A percentile compares a stretch with the other conserved stretches of the same genome.
phyloP scores from a whole-genome alignment of 1,284 basidiomycete species.

The Malassezia vespertilionis region DNA sequence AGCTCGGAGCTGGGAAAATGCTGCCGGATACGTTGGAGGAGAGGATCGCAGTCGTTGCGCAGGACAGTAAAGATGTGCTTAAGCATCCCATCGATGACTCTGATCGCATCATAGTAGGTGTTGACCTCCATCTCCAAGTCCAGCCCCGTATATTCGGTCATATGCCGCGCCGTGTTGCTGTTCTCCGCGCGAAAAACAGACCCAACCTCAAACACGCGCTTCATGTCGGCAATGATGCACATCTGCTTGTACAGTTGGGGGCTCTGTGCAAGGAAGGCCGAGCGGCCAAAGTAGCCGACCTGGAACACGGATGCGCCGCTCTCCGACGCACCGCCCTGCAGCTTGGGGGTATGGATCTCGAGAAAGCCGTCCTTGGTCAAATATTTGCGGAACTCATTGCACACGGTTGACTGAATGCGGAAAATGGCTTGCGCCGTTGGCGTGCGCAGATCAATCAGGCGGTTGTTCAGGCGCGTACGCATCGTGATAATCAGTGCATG shows the following conservation, averaged over 20 bases:
- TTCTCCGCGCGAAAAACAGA: slow-evolving; percentile 45
- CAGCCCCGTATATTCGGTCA: slow-evolving; percentile 43
- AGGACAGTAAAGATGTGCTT: slow-evolving; percentile 36
- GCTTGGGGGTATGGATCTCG: slow-evolving; percentile 44
- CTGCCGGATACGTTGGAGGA: slow-evolving; percentile 27
- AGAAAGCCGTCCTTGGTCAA: slow-evolving; percentile 29
- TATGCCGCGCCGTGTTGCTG: slow-evolving; percentile 40
- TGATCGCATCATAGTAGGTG: slow-evolving; percentile 41
- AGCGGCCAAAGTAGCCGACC: slow-evolving; percentile 42
- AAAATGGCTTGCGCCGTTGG: slow-evolving; percentile 39
- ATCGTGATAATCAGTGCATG: slow-evolving; percentile 24
- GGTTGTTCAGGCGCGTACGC: slow-evolving; percentile 37
- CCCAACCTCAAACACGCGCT: slow-evolving; percentile 42
- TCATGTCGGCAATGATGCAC: slow-evolving; percentile 39
- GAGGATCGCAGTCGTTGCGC: slow-evolving; percentile 21
- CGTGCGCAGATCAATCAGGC: slow-evolving; percentile 38
- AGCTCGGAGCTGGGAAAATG: slow-evolving; percentile 34
- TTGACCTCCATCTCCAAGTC: slow-evolving; percentile 44
- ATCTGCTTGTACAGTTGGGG: slow-evolving; percentile 45
- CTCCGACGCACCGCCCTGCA: slow-evolving; percentile 41
- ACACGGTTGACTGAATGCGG: slow-evolving; percentile 37
- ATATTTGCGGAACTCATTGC: slow-evolving; percentile 34
- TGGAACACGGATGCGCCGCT: slow-evolving; percentile 38
- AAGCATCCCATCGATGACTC: slow-evolving; percentile 38
- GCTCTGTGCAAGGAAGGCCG: slow-evolving; percentile 37